phyloP scores from a whole-genome alignment of 2,329 filamentous ascomycete genomes.

The Diaporthe sp. region DNA sequence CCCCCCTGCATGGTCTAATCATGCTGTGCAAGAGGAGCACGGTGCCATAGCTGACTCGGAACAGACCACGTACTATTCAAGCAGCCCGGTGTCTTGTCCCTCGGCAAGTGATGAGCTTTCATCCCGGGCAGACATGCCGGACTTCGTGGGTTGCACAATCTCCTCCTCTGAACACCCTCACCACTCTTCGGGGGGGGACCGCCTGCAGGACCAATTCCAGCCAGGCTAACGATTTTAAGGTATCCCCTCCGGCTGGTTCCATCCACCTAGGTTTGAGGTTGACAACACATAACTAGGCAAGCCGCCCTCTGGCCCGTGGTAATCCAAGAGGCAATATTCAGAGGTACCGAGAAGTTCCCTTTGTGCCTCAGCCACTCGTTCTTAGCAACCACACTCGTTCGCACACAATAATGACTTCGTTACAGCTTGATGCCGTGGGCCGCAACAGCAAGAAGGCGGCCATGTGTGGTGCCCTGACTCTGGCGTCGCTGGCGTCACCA shows the following conservation, averaged over 20 bases:
- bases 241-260: neutral
- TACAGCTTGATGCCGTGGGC: neutral
- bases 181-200: neutral
- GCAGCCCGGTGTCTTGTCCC: neutral
- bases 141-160: neutral
- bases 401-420: neutral
- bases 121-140: constrained; percentile 1
- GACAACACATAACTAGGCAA: constrained; percentile 15
- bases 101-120: neutral
- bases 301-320: neutral
- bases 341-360: constrained; percentile 4
- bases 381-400: neutral
- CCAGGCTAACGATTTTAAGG: constrained; percentile 17
- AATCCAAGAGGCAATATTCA: neutral
- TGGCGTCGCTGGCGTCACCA: neutral
- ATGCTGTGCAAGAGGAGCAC: neutral
- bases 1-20: neutral
- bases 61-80: constrained; percentile 2
- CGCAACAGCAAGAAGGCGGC: neutral
- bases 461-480: constrained; percentile 15
- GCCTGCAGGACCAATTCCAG: neutral
- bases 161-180: neutral
- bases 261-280: constrained; percentile 9
- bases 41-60: neutral
- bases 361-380: neutral